Base-by-base conservation (phyloP, 495 filamentous ascomycete genomes). In the Tuber aestivum region DNA sequence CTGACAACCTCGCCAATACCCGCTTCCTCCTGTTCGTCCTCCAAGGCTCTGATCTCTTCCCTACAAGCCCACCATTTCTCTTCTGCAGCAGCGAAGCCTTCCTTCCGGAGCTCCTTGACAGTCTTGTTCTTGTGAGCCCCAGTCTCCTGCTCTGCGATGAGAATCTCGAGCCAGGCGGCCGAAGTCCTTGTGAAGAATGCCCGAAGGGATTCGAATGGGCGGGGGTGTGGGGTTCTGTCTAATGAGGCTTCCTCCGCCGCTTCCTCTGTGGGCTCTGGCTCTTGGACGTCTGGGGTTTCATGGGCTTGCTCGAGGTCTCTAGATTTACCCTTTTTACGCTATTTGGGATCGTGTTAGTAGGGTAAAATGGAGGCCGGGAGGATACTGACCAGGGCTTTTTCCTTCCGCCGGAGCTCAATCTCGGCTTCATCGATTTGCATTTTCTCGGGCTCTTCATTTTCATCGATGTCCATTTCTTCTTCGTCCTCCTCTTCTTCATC, bases 51-150 rank as follows among this genome's bases (percentile, higher is more conserved):
- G 77, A 99, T 92, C 85, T 99, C 95, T 84, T 99, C 95, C 79
- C 95, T 87, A 83, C 92, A 94, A 86, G 97, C 95, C 95, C 95
- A 99, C 95, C 95, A 99, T 82, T 94, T 97, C 83, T 93, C 92
- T 85, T 99, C 95, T 65, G 93, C 93, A 74, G 91, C 86, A 78
- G 92, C 90, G 83, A 97, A 99, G 3, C 94, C 95, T 70, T 88
- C 89, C 77, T 94, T 92, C 81, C 94, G 92, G 75, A 97, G 87
- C 85, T 97, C 95, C 86, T 99, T 99, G 78, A 97, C 86, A 7
- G 89, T 87, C 77, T 89, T 84, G n/a, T 86, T 85, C 84, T 92
- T 92, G 56, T 85, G 85, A 10, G 78, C 73, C 5, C 74, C 75
- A 3, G 83, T 76, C 35, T 77, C 78, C 45, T 81, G 75, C 77